phyloP scores from a whole-genome alignment of 495 filamentous ascomycete genomes.

The Penicillium bialowiezense region DNA sequence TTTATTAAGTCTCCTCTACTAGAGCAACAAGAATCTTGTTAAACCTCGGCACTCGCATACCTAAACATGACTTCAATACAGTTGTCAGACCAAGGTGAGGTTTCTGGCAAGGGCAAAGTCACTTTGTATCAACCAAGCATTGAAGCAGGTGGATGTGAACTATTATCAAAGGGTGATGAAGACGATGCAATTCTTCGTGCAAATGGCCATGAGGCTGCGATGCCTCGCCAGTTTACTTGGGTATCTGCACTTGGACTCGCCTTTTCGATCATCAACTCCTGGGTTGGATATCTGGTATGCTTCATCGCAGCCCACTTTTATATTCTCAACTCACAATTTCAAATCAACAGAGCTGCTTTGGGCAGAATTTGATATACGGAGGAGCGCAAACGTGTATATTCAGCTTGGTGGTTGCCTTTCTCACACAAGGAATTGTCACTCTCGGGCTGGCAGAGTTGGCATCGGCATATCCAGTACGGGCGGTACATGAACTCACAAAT shows the following conservation, averaged over 20 bases:
- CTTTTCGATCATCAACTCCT: constrained; percentile 39
- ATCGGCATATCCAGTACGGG: neutral
- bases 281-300: constrained; percentile 19
- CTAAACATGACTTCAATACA: no score
- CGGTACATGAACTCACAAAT: neutral
- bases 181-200: constrained; percentile 30
- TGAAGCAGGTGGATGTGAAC: no score
- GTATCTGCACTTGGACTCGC: constrained; percentile 29
- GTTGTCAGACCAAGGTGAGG: no score
- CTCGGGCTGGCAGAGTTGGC: neutral
- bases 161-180: no score
- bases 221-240: constrained; percentile 30
- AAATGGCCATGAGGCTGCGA: constrained; percentile 28
- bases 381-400: neutral
- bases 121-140: no score
- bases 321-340: no score
- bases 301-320: no score
- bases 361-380: neutral
- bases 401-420: neutral
- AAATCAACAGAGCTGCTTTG: neutral
- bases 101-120: no score
- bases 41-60: no score
- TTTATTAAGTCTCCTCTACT: no score
- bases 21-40: no score
- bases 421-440: neutral